These are phyloP conservation scores for Penicillium sp. DNA, from an alignment of 2,329 filamentous ascomycete genomes.

Conservation along the genomic window DNA sequence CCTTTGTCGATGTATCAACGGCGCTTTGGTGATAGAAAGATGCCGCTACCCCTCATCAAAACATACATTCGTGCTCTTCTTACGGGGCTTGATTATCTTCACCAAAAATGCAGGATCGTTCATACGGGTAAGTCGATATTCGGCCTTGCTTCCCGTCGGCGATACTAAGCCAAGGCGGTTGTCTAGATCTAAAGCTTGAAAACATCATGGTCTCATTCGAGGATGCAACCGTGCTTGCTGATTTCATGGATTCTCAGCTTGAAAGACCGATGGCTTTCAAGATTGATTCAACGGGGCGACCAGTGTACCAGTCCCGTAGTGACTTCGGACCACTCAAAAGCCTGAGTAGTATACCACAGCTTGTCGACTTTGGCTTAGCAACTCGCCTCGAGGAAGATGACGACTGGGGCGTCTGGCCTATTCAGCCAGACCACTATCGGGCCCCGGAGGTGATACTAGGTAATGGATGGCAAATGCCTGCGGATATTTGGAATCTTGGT, in stretches of 20 bases:
- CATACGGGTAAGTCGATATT: slow-evolving; percentile 33
- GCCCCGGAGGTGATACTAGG: slow-evolving; percentile 37
- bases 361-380: slow-evolving; percentile 34
- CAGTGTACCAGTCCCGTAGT: slow-evolving; percentile 29
- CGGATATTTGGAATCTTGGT: slow-evolving; percentile 38
- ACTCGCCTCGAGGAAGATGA: slow-evolving; percentile 34
- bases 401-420: slow-evolving; percentile 33
- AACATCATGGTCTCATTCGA: slow-evolving; percentile 37
- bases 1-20: slow-evolving; percentile 30
- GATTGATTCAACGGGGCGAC: slow-evolving; percentile 25
- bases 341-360: slow-evolving; percentile 23
- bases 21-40: slow-evolving; percentile 24
- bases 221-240: slow-evolving; percentile 25
- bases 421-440: slow-evolving; percentile 40
- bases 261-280: slow-evolving; percentile 29
- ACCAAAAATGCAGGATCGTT: slow-evolving; percentile 35
- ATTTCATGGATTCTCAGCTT: slow-evolving; percentile 28
- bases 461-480: slow-evolving; percentile 31
- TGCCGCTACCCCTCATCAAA: slow-evolving; percentile 31
- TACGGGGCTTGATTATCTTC: slow-evolving; percentile 38
- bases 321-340: slow-evolving; percentile 27
- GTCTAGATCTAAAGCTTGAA: slow-evolving; percentile 38
- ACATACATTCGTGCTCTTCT: slow-evolving; percentile 33
- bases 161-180: slow-evolving; percentile 9
- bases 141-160: slow-evolving; percentile 6